These are phyloP conservation scores for Phoma herbarum DNA, from an alignment of 2,329 filamentous ascomycete species.

Conservation along the genomic window DNA sequence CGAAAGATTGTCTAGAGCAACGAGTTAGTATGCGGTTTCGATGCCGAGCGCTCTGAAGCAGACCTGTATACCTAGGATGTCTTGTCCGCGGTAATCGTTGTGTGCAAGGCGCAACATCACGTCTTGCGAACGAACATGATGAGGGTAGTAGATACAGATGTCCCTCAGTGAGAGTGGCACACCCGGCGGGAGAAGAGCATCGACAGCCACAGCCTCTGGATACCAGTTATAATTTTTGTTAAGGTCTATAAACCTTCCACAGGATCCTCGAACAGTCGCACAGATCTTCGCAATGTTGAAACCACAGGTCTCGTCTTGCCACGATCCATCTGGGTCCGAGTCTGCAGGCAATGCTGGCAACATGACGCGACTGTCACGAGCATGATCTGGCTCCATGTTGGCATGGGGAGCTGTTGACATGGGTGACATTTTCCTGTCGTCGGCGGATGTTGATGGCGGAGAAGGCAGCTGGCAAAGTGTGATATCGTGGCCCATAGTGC, in stretches of 20 bases:
- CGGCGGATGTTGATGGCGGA: not conserved
- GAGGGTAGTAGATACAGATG: slow-evolving; percentile 40
- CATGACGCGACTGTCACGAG: not conserved
- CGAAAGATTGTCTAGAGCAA: slow-evolving; percentile 24
- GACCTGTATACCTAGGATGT: slow-evolving; percentile 36
- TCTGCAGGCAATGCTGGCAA: not conserved
- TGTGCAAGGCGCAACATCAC: slow-evolving; percentile 36
- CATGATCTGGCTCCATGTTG: too few species aligned
- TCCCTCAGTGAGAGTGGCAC: slow-evolving; percentile 38
- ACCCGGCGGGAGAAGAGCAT: slow-evolving; percentile 39
- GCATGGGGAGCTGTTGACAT: not conserved
- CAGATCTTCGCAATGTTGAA: not conserved
- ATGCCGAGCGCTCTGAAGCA: not conserved
- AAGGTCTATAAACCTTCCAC: not conserved
- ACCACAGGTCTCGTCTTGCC: not conserved
- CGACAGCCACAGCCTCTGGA: slow-evolving; percentile 25
- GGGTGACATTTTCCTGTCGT: not conserved
- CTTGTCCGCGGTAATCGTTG: slow-evolving; percentile 32
- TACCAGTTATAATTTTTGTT: slow-evolving; percentile 29
- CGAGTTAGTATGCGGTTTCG: not conserved
- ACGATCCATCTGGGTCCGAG: not conserved
- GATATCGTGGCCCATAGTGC: not conserved
- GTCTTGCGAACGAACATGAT: slow-evolving; percentile 35
- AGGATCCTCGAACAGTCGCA: not conserved
- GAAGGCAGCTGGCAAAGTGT: not conserved